Evolutionary conservation across 129 eudicot genomes (phyloP).

Genomic region (Pulicaria dysenterica): DNA sequence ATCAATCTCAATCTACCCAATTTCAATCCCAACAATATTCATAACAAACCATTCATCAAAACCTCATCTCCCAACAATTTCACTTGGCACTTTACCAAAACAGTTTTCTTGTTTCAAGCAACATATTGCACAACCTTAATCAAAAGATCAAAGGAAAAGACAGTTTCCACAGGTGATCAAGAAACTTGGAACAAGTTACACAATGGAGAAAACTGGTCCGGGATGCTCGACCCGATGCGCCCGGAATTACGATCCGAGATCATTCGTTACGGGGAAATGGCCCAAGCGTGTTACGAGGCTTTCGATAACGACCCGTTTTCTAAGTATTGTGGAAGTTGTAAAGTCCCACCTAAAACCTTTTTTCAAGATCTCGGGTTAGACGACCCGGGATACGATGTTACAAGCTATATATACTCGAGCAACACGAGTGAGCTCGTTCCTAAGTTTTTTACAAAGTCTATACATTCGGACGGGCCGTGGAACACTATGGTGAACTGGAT

Average conservation of each 20-base stretch:
- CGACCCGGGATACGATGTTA: conserved; percentile 47
- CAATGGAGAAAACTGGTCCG: conserved; percentile 46
- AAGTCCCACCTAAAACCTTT: conserved; percentile 32
- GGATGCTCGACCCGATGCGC: conserved; percentile 57
- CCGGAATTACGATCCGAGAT: conserved; percentile 51
- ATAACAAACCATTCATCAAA: conserved; percentile 12
- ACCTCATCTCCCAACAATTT: background rate
- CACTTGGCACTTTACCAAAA: background rate
- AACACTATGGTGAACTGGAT: conserved; percentile 60
- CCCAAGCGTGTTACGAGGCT: conserved; percentile 69
- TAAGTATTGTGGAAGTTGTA: conserved; percentile 59
- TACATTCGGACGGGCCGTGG: conserved; percentile 42
- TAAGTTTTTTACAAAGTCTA: conserved; percentile 40
- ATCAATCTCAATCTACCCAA: conserved; percentile 22
- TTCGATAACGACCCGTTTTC: conserved; percentile 60
- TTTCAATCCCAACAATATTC: background rate
- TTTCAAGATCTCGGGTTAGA: conserved; percentile 39
- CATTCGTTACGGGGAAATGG: conserved; percentile 68
- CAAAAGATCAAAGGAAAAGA: background rate
- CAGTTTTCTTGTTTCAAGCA: background rate
- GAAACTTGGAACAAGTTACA: conserved; percentile 36
- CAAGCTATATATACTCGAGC: conserved; percentile 51
- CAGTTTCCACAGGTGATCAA: background rate
- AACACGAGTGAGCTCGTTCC: conserved; percentile 50
- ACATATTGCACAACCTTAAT: background rate